phyloP scores from a whole-genome alignment of 164 flowering plant species.

The Vitis amurensis region DNA sequence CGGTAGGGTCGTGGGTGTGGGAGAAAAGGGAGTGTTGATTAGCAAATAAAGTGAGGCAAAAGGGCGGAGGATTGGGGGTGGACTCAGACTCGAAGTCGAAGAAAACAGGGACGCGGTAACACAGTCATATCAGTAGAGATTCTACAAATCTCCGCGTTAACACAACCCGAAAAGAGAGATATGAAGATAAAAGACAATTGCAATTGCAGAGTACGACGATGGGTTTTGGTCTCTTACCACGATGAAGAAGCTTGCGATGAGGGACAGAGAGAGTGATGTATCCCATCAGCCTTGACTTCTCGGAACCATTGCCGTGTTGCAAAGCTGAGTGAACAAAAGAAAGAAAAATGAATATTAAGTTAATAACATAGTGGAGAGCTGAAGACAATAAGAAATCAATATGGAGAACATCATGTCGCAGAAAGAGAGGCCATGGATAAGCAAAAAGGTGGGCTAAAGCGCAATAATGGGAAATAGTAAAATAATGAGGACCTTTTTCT shows the following conservation, averaged over 20 bases:
- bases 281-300: not conserved
- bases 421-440: conserved; percentile 8
- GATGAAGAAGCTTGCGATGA: conserved; percentile 38
- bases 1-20: not conserved
- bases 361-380: not conserved
- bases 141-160: not conserved
- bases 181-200: not conserved
- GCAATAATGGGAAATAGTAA: not conserved
- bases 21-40: too few species aligned
- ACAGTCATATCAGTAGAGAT: too few species aligned
- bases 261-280: not conserved
- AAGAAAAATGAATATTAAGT: not conserved
- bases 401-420: not conserved
- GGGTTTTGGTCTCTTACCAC: conserved; percentile 14
- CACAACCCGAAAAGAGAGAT: not conserved
- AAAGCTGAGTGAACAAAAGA: conserved; percentile 8
- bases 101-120: too few species aligned
- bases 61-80: too few species aligned
- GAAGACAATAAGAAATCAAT: not conserved
- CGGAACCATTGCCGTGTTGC: not conserved
- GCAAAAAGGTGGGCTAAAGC: not conserved
- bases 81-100: too few species aligned
- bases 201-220: too few species aligned
- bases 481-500: not conserved
- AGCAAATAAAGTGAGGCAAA: too few species aligned